Evolutionary conservation across 1,284 basidiomycete species (phyloP).

Genomic region (Malassezia slooffiae): DNA sequence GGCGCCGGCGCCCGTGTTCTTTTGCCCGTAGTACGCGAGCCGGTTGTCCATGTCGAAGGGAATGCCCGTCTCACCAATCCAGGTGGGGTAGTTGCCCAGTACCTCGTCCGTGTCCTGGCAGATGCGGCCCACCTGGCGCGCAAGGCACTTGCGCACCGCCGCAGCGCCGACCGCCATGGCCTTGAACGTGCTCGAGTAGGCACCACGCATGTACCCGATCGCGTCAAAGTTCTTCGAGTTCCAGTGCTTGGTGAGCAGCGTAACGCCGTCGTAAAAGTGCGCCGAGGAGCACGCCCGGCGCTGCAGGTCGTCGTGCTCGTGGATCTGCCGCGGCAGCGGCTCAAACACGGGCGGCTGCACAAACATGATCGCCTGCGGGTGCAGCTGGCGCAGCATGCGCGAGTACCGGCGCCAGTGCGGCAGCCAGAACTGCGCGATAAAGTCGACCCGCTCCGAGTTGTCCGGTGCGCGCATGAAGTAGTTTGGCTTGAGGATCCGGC

Average conservation of each 20-base stretch:
- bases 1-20: constrained; percentile 24
- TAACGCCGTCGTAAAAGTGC: constrained; percentile 90
- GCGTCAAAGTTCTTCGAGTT: constrained; percentile 77
- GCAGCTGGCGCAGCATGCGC: constrained; percentile 58
- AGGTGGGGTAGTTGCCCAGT: constrained; percentile 65
- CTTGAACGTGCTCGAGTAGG: constrained; percentile 56
- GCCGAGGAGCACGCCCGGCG: constrained; percentile 68
- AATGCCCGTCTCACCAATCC: constrained; percentile 90
- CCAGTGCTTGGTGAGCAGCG: constrained; percentile 51
- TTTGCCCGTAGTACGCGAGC: constrained; percentile 55
- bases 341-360: constrained; percentile 87
- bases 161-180: constrained; percentile 60
- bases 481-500: constrained; percentile 60
- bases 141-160: constrained; percentile 70
- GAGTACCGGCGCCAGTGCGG: constrained; percentile 64
- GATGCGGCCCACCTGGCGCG: constrained; percentile 71
- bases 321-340: constrained; percentile 56
- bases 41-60: constrained; percentile 84
- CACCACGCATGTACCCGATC: constrained; percentile 66
- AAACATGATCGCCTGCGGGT: constrained; percentile 78
- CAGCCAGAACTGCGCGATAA: constrained; percentile 71
- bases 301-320: constrained; percentile 52
- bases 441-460: constrained; percentile 52
- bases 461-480: constrained; percentile 53
- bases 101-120: constrained; percentile 57